Base-by-base conservation (phyloP, 345 rosid species). In the Eucalyptus brandiana region DNA sequence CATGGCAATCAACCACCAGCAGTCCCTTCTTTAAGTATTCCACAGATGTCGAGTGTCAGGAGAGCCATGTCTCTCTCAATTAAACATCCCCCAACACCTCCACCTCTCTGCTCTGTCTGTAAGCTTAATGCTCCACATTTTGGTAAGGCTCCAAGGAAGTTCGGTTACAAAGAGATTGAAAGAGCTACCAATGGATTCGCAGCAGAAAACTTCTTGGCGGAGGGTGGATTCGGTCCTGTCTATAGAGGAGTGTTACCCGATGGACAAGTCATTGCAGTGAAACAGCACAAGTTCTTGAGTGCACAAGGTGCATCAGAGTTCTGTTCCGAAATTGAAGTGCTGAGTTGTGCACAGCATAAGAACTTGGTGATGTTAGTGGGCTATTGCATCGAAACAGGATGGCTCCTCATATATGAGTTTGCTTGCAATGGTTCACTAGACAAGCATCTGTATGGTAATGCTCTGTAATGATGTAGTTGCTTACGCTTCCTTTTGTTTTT, bases 331-430 rank as follows among this genome's bases (percentile, higher is more conserved):
- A 96, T 95, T 34, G 95, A 95, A 81, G 94, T 96, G 40, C 90
- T 96, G 90, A 94, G 96, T 91, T 93, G 94, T 91, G 96, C 96
- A 85, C 97, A 93, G 91, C 97, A 96, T 60, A 54, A 93, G 89
- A 96, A 96, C 87, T 91, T 96, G 48, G 97, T 96, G 88, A 93
- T 91, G 95, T 80, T 95, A 81, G 90, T 96, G 15, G 97, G 97
- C 58, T 96, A 93, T 67, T 96, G 97, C 91, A 92, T 93, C 4
- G 96, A 94, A 88, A 93, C 87, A 50, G 93, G 93, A 72, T 92
- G 96, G 92, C 93, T 96, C 53, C 95, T 96, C 47, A 91, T 96
- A 30, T 96, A 95, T 80, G 96, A 96, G 91, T 94, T 91, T 87
- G 94, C 93, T 80, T 96, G 97, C 93, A 95, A 94, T 89, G 93